Evolutionary conservation across 2,329 filamentous ascomycete genomes (phyloP), one percentile per base, ranked within the genome.

Genomic region (Exophiala viscosa): DNA sequence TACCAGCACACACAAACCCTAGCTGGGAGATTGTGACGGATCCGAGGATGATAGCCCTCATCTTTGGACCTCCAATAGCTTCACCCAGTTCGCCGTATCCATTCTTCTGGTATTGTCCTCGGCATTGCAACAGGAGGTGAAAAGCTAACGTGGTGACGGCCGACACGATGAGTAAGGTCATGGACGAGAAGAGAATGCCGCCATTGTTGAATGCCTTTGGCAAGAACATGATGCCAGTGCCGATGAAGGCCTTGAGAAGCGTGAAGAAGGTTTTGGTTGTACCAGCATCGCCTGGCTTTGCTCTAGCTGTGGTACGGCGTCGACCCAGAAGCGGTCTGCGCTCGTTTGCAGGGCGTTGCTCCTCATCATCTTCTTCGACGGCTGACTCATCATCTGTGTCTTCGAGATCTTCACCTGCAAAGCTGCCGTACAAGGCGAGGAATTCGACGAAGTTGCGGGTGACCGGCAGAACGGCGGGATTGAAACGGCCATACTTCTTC

Each of bases 181-280:
- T 69, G 0, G 83, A 84, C 0, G 86, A 89, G 65, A 90, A 90
- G 9, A 89, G 72, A 46, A 90, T 84, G 18, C 87, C 87, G 33
- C 87, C 87, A 59, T 90, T 90, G 64, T 82, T 82, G 70, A 90
- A 90, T 0, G 87, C 87, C 65, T 88, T 90, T 42, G 87, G 87
- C 40, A 90, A 68, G 64, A 90, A 90, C 83, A 90, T 88, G 67
- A 90, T 90, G 55, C 87, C 87, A 0, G 87, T 90, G 43, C 87
- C 87, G 48, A 90, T 80, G 62, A 90, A 90, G 1, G 87, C 86
- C 67, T 90, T 90, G 46, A 90, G 73, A 8, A 90, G 74, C 0
- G 86, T 90, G 67, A 90, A 89, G 69, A 90, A 90, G 0, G 87
- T 85, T 71, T 88, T 87, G 35, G 79, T 70, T n/a, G 80, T 85